Percentiles rank a stretch among this genome's conserved stretches.
Evolutionary conservation across 2,329 filamentous ascomycete species (phyloP).

Genomic region (Pseudogymnoascus destructans): DNA sequence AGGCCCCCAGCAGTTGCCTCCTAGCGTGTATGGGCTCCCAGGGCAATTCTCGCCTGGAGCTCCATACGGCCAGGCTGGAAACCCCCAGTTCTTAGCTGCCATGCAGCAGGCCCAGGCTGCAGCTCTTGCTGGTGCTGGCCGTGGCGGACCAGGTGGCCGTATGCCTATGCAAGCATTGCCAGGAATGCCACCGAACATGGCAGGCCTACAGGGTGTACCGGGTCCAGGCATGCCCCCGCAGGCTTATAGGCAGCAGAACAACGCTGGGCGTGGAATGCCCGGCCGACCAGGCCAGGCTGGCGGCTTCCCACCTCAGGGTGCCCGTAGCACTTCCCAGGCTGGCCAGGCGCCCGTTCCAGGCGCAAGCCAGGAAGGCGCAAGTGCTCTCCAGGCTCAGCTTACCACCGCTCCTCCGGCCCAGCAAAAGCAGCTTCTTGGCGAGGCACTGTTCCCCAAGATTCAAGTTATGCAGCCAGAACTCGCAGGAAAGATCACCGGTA

Average conservation of each 20-base stretch:
- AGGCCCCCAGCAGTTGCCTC: constrained; percentile 71
- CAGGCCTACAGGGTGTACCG: constrained; percentile 38
- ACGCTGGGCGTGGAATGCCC: constrained; percentile 27
- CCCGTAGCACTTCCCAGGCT: constrained; percentile 26
- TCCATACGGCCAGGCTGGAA: constrained; percentile 67
- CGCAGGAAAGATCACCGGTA: constrained; percentile 98
- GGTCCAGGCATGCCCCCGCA: constrained; percentile 34
- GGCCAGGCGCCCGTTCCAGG: constrained; percentile 19
- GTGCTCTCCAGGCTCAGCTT: constrained; percentile 43
- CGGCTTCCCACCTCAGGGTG: constrained; percentile 27
- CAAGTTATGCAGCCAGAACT: constrained; percentile 85
- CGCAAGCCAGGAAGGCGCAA: constrained; percentile 24
- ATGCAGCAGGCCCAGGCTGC: constrained; percentile 65
- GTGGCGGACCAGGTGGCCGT: constrained; percentile 35
- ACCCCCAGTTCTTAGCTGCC: constrained; percentile 67
- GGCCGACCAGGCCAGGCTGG: constrained; percentile 26
- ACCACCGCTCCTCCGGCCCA: constrained; percentile 46
- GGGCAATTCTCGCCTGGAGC: constrained; percentile 67
- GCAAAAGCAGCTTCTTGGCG: constrained; percentile 98
- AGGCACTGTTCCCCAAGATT: constrained; percentile 98
- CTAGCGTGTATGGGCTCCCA: constrained; percentile 72
- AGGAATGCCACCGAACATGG: constrained; percentile 62
- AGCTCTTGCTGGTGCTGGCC: constrained; percentile 33
- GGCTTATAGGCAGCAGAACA: constrained; percentile 32
- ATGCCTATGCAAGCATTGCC: constrained; percentile 53